Base-by-base conservation (phyloP, 164 flowering plant species). In the Nymphaea thermarum region DNA sequence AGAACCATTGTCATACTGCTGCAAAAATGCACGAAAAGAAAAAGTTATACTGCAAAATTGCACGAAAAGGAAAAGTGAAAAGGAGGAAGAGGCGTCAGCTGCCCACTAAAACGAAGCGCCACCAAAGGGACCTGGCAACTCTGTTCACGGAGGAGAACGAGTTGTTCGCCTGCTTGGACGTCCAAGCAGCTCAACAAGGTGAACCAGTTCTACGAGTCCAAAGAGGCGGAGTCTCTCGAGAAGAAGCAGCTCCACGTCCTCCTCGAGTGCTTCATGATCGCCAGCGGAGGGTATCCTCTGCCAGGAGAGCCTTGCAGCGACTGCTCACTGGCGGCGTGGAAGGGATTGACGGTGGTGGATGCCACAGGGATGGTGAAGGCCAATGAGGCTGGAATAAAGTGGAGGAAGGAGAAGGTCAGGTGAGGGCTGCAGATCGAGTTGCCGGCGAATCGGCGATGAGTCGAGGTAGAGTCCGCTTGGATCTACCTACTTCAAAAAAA, bases 201-300 rank as follows among this genome's bases (percentile, higher is more conserved):
- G 43, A 67, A 67, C 69, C 42, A 57, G 69, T 67, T 67, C 60
- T 67, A 67, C 62, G 14, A 67, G 43, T n/a, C 44, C 15, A 67
- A 67, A 55, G 69, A 67, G 44, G 44, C 61, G 43, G 69, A 67
- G 64, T 62, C 16, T 36, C 42, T 62, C 8, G 64, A 85, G 71
- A 84, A 81, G 42, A 85, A 85, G 75, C 99, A 95, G 72, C 86
- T 92, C 0, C 81, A 87, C 62, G 86, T 81, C 4, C 74, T 95
- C 45, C 60, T 81, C 0, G 93, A 92, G n/a, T 90, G 53, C 64
- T 62, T 41, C 69, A 43, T 15, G 84, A 83, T 16, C 85, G 89
- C 3, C 83, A 85, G 15, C 77, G 80, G 14, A 82, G 81, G 66
- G 77, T 61, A 42, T 69, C 42, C 25, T 63, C 67, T 18, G 41